Evolutionary conservation across 108 stramenopile species (phyloP).

Genomic region (Craspedostauros australis): DNA sequence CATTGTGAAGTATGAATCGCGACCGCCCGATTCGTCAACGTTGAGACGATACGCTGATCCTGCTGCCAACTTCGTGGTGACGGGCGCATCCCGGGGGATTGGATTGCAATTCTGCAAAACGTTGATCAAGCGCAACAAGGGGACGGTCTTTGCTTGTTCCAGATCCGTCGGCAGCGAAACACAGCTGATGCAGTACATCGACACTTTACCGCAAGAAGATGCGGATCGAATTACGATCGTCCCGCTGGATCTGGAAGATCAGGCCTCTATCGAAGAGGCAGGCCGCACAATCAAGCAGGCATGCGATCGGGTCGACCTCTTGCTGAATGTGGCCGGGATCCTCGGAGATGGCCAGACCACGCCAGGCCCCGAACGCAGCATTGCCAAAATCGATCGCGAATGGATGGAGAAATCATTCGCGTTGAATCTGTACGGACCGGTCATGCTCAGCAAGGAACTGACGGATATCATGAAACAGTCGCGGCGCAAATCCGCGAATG

Average conservation of each 20-base stretch:
- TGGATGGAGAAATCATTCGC: conserved; percentile 73
- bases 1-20: too few relatives aligned
- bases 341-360: conserved; percentile 59
- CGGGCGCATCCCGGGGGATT: conserved; percentile 70
- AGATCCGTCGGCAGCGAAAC: conserved; percentile 42
- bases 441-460: conserved; percentile 63
- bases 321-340: conserved; percentile 80
- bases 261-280: conserved; percentile 43
- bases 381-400: conserved; percentile 60
- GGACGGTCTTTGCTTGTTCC: conserved; percentile 71
- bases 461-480: conserved; percentile 52
- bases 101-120: conserved; percentile 56
- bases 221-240: conserved; percentile 31
- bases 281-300: conserved; percentile 26
- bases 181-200: conserved; percentile 17
- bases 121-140: conserved; percentile 46
- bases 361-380: conserved; percentile 72
- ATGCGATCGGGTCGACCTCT: conserved; percentile 54
- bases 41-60: conserved; percentile 45
- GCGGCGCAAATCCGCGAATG: conserved; percentile 17
- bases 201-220: not conserved
- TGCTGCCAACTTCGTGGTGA: conserved; percentile 74
- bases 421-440: conserved; percentile 73
- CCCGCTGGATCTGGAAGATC: conserved; percentile 62
- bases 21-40: conserved; percentile 1